These are phyloP conservation scores for Marchantia paleacea DNA, from an alignment of 225 moss, liverwort and hornwort species.

Conservation along the genomic window DNA sequence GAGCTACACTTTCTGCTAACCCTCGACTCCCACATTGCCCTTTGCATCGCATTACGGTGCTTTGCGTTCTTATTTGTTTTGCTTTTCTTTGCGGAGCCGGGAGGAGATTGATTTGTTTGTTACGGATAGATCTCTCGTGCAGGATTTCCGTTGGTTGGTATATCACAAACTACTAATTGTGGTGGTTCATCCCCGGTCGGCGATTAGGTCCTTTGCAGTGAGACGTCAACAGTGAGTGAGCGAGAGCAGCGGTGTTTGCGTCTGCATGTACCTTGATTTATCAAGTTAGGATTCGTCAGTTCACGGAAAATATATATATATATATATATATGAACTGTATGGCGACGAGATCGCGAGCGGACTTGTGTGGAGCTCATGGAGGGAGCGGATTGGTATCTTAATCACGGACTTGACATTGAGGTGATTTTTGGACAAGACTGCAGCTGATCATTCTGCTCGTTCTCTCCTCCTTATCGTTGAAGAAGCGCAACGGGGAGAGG, in stretches of 20 bases:
- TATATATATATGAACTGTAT: not conserved
- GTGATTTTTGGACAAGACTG: not conserved
- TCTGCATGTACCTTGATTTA: not conserved
- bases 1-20: not conserved
- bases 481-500: too few relatives aligned
- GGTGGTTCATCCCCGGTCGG: not conserved
- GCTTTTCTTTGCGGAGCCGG: not conserved
- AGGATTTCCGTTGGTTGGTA: not conserved
- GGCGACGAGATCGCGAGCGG: conserved; percentile 1
- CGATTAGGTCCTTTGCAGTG: not conserved
- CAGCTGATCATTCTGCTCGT: too few relatives aligned
- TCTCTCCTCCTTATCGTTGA: too few relatives aligned
- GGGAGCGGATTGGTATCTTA: not conserved
- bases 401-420: not conserved
- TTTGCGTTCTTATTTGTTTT: too few relatives aligned
- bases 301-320: not conserved
- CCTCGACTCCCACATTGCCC: not conserved
- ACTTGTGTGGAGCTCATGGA: not conserved
- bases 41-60: not conserved
- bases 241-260: not conserved
- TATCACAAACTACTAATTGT: not conserved
- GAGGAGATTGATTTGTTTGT: not conserved
- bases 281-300: not conserved
- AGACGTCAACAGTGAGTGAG: not conserved
- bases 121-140: not conserved